These are phyloP conservation scores for Chloranthus sessilifolius DNA, from an alignment of 164 flowering plant genomes.

Conservation along the genomic window DNA sequence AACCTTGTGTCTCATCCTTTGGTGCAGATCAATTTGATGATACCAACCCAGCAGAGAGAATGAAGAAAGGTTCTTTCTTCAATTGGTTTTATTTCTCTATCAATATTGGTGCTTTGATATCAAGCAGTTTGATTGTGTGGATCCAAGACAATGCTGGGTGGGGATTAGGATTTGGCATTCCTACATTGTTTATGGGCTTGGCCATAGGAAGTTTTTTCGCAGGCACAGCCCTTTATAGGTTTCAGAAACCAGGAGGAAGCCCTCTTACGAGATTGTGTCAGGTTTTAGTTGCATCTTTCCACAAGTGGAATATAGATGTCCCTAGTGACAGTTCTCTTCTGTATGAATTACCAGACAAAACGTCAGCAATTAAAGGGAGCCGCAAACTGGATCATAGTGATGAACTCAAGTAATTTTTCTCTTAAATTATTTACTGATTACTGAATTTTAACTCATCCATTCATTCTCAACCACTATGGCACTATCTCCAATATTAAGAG, in stretches of 20 bases:
- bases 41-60: conserved; percentile 48
- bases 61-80: conserved; percentile 63
- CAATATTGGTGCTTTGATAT: conserved; percentile 61
- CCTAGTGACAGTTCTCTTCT: conserved; percentile 47
- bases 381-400: conserved; percentile 53
- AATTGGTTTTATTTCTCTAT: conserved; percentile 70
- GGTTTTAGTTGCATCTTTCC: conserved; percentile 51
- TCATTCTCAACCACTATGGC: background rate
- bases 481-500: background rate
- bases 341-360: conserved; percentile 38
- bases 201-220: conserved; percentile 52
- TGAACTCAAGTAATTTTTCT: conserved; percentile 41
- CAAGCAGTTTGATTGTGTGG: conserved; percentile 56
- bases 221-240: conserved; percentile 59
- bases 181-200: conserved; percentile 57
- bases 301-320: conserved; percentile 36
- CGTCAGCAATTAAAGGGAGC: conserved; percentile 50
- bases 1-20: conserved; percentile 60
- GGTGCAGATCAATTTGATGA: conserved; percentile 79
- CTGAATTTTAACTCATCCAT: too few relatives aligned
- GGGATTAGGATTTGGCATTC: conserved; percentile 79
- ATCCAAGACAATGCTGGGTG: conserved; percentile 68
- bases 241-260: conserved; percentile 71
- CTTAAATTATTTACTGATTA: background rate
- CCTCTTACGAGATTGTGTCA: conserved; percentile 59